A percentile compares a stretch with the other conserved stretches of the same genome.
These are phyloP conservation scores for Turritis glabra DNA, from an alignment of 345 rosid genomes.

Conservation along the genomic window DNA sequence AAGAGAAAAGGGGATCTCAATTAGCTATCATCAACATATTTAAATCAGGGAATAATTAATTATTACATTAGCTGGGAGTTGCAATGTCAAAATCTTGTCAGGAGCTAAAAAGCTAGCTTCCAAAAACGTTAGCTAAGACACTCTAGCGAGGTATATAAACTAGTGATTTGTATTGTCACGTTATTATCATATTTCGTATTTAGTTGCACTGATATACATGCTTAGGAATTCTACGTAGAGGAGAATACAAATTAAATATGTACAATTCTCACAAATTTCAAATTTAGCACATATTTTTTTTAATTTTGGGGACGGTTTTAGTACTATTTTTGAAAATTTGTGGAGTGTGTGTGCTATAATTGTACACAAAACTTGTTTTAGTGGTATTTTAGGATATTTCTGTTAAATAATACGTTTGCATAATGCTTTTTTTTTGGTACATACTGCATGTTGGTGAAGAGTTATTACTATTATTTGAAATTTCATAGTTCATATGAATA, in stretches of 20 bases:
- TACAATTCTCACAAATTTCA: no score
- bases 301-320: no score
- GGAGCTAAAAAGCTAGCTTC: constrained; percentile 26
- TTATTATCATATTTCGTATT: not conserved
- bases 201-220: not conserved
- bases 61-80: constrained; percentile 24
- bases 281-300: no score
- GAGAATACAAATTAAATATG: no score
- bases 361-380: no score
- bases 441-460: no score
- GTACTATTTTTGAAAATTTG: no score
- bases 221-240: not conserved
- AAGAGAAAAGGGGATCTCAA: constrained; percentile 18
- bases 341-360: no score
- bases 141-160: not conserved
- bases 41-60: not conserved
- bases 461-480: constrained; percentile 26
- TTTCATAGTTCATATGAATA: not conserved
- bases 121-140: constrained; percentile 8
- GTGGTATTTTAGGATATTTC: no score
- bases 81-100: constrained; percentile 34
- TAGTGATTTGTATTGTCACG: not conserved
- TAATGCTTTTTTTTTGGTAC: no score
- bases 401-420: no score
- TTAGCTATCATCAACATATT: constrained; percentile 11